Conservation (phyloP, 2,329 filamentous ascomycete species). For the Lithohypha guttulata region DNA sequence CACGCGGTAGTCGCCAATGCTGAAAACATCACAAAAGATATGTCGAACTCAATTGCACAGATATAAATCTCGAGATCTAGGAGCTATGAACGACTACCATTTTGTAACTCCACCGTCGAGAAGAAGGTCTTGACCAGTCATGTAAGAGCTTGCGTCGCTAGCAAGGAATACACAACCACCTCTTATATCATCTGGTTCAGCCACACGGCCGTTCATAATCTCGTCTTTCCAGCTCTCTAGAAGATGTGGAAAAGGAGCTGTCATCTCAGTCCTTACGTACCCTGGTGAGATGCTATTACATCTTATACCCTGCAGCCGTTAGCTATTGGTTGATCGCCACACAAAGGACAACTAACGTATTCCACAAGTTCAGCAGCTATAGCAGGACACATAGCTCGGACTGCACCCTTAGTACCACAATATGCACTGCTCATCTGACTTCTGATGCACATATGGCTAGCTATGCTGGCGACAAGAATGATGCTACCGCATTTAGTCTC, state of each 20-base stretch:
- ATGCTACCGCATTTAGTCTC: slow-evolving; percentile 43
- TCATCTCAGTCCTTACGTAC: slow-evolving; percentile 31
- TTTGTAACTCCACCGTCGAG: slow-evolving; percentile 34
- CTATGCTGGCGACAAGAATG: slow-evolving; percentile 44
- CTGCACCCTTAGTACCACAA: slow-evolving; percentile 39
- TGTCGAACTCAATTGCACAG: no score
- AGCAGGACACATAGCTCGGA: slow-evolving; percentile 37
- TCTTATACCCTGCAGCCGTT: slow-evolving; percentile 28
- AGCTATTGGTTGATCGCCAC: slow-evolving; percentile 7
- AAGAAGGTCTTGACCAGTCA: slow-evolving; percentile 36
- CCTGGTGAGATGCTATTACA: slow-evolving; percentile 35
- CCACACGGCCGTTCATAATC: slow-evolving; percentile 39
- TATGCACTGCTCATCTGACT: slow-evolving; percentile 40
- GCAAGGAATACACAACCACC: slow-evolving; percentile 40
- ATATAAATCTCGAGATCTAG: no score
- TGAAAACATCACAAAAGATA: no score
- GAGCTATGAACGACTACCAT: slow-evolving; percentile 10
- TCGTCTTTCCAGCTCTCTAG: slow-evolving; percentile 41
- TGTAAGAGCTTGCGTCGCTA: slow-evolving; percentile 38
- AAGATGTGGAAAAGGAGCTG: slow-evolving; percentile 34
- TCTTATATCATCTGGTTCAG: slow-evolving; percentile 41
- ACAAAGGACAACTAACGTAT: slow-evolving; percentile 23
- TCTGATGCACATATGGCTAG: slow-evolving; percentile 41
- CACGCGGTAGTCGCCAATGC: no score
- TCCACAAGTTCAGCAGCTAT: slow-evolving; percentile 37